Evolutionary conservation across 1,139 yeast genomes (phyloP).

Genomic region (Kurtzmaniella quercitrusa): DNA sequence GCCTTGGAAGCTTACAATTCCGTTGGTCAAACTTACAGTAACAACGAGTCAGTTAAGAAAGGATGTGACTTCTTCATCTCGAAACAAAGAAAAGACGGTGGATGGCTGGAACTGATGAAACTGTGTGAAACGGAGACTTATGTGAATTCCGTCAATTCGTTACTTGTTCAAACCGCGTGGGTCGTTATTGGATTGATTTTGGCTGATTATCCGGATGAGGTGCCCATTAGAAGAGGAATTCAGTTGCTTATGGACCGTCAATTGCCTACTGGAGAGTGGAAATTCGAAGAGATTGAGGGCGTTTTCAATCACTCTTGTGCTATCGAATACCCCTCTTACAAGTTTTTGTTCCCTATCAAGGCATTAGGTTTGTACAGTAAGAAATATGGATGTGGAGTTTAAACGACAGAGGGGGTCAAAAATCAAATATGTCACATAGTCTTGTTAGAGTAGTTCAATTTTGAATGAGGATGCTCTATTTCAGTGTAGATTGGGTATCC

Average conservation of each 20-base stretch:
- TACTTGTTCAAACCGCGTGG: conserved; percentile 93
- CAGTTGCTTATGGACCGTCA: conserved; percentile 66
- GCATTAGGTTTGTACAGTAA: conserved; percentile 77
- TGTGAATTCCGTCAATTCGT: conserved; percentile 54
- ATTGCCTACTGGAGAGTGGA: conserved; percentile 76
- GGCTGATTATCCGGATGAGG: conserved; percentile 73
- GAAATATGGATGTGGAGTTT: conserved; percentile 18
- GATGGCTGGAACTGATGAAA: conserved; percentile 92
- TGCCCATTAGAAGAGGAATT: conserved; percentile 62
- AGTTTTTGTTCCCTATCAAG: conserved; percentile 85
- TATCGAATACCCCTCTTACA: conserved; percentile 92
- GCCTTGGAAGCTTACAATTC: conserved; percentile 87
- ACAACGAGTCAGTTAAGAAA: conserved; percentile 55
- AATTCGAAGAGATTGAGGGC: conserved; percentile 84
- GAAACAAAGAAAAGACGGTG: conserved; percentile 84
- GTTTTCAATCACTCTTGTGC: conserved; percentile 92
- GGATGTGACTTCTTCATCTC: conserved; percentile 84
- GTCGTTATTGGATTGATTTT: conserved; percentile 75
- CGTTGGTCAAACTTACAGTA: conserved; percentile 59
- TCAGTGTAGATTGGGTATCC: too few relatives aligned
- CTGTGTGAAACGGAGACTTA: conserved; percentile 82
- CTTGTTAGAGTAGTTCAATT: too few relatives aligned
- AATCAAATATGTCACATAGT: too few relatives aligned
- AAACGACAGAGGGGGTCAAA: too few relatives aligned
- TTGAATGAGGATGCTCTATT: too few relatives aligned